Base-by-base conservation (phyloP, 768 basidiomycete species). In the Hericium alpestre region DNA sequence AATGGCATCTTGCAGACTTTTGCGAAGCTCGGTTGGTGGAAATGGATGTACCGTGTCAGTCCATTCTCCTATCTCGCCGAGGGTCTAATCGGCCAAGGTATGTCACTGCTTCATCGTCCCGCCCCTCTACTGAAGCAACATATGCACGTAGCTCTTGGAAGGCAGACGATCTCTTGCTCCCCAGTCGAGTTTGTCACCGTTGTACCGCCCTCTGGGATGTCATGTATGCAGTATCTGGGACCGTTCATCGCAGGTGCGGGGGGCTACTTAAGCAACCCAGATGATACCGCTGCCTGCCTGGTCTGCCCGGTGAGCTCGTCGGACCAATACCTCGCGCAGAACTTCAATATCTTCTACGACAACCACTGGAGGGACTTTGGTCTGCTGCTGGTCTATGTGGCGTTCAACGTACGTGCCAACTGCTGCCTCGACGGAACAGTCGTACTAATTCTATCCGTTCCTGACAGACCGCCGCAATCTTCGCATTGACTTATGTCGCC, bases 291-390 rank as follows among this genome's bases (percentile, higher is more conserved):
- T 3, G 61, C 62, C n/a, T 83, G 82, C 67, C 60, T 67, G 39
- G 80, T 78, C 70, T 92, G 90, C 64, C 68, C 81, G 3, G 72
- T 75, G 43, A 65, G 72, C 20, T 76, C 75, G 0, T 81, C 85
- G 0, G 83, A 90, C 65, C 65, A 75, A 38, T 87, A 79, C 73
- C 69, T 88, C 53, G 70, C 63, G 4, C 59, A 62, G 11, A 71
- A 63, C 59, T 86, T 90, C 70, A 84, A 83, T 61, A 84, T 89
- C 38, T 74, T 66, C 50, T 90, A 85, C 59, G 58, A 70, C 58
- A 67, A 77, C 53, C 69, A 69, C 39, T 81, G 79, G 77, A 68
- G 78, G 22, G 61, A 80, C 64, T 69, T 79, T 37, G 79, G 76
- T 5, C 60, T 81, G 48, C 63, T 82, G 62, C 70, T 69, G 58